Evolutionary conservation across 257 asterid genomes (phyloP).

Genomic region (Solanum infundibuliforme): DNA sequence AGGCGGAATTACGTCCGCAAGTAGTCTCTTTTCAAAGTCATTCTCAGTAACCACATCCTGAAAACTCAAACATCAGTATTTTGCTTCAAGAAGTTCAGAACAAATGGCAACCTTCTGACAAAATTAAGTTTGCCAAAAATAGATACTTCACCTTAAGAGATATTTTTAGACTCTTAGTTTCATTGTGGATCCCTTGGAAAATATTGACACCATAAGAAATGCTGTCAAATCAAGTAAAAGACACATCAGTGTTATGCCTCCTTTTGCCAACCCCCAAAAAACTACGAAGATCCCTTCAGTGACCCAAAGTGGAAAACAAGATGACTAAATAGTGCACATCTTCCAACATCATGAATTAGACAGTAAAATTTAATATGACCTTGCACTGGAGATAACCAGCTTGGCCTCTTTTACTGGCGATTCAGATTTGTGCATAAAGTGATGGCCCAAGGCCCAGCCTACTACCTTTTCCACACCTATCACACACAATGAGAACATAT

Average conservation of each 20-base stretch:
- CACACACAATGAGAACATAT: slow-evolving; percentile 17
- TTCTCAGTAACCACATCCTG: slow-evolving; percentile 84
- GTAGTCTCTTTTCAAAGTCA: slow-evolving; percentile 79
- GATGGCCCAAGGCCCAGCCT: slow-evolving; percentile 88
- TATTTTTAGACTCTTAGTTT: slow-evolving; percentile 58
- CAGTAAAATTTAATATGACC: slow-evolving; percentile 22
- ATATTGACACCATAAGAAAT: slow-evolving; percentile 62
- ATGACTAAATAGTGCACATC: background rate
- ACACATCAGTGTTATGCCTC: background rate
- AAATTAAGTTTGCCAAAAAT: background rate
- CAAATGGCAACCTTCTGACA: background rate
- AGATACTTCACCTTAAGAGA: slow-evolving; percentile 59
- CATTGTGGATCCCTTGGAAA: slow-evolving; percentile 65
- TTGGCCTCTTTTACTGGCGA: slow-evolving; percentile 31
- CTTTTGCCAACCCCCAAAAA: background rate
- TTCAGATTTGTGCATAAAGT: slow-evolving; percentile 58
- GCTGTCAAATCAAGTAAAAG: slow-evolving; percentile 31
- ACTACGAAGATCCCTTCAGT: background rate
- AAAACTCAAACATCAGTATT: slow-evolving; percentile 6
- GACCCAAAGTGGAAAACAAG: background rate
- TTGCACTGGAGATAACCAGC: slow-evolving; percentile 48
- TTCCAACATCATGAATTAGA: background rate
- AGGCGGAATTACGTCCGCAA: slow-evolving; percentile 76
- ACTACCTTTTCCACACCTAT: slow-evolving; percentile 64
- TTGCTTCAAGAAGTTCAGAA: background rate